Percentiles rank a stretch among this genome's conserved stretches.
phyloP scores from a whole-genome alignment of 495 filamentous ascomycete species.

The Sphaerosporella brunnea region DNA sequence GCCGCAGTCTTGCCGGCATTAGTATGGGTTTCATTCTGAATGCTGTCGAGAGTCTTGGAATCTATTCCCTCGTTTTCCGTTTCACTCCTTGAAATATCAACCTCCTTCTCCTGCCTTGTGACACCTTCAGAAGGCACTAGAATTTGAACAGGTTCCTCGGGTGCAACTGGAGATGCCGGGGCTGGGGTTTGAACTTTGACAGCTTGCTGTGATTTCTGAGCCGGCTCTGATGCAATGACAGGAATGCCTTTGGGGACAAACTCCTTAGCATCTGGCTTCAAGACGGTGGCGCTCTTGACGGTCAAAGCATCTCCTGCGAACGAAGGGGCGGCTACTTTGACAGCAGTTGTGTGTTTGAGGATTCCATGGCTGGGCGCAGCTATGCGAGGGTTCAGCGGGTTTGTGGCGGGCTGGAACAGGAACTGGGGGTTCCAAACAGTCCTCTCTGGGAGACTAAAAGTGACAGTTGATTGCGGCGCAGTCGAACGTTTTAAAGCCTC shows the following conservation, averaged over 20 bases:
- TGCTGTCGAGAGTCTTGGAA: neutral
- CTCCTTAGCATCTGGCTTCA: conserved; percentile 11
- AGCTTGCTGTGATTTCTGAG: neutral
- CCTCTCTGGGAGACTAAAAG: conserved; percentile 3
- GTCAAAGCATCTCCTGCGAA: no score
- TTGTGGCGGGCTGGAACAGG: neutral
- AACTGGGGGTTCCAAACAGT: neutral
- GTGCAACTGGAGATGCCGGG: no score
- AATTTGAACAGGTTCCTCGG: no score
- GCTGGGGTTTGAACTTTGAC: neutral
- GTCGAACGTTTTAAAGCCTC: neutral
- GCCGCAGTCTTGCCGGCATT: neutral
- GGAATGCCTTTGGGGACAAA: conserved; percentile 4
- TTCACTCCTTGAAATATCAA: neutral
- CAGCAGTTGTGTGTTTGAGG: conserved; percentile 1
- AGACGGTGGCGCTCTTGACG: neutral
- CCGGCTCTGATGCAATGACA: neutral
- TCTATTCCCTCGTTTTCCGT: neutral
- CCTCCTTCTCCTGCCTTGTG: no score
- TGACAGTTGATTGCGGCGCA: neutral
- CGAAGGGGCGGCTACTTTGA: no score
- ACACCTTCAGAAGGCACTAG: no score
- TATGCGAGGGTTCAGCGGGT: conserved; percentile 1
- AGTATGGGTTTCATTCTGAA: neutral
- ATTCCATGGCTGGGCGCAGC: conserved; percentile 3